Evolutionary conservation across 352 stramenopile genomes (phyloP).

Genomic region (Pythium guiyangense): DNA sequence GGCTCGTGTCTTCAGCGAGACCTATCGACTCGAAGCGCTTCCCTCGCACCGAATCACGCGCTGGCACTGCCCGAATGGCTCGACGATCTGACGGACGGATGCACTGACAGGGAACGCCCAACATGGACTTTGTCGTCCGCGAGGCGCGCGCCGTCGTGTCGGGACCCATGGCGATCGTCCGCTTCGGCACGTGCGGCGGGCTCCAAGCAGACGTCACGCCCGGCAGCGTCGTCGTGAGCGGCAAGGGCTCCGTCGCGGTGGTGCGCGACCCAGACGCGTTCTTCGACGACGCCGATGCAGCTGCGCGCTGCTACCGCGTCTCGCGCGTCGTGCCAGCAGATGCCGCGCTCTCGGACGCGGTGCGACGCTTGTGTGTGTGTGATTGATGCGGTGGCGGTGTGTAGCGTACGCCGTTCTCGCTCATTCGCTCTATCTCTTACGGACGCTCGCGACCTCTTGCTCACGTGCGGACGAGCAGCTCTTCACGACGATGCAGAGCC

Average conservation of each 20-base stretch:
- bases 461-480: too few species aligned
- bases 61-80: neutral
- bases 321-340: slow-evolving; percentile 34
- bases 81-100: too few species aligned
- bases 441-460: too few species aligned
- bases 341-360: slow-evolving; percentile 20
- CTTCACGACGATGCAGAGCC: too few species aligned
- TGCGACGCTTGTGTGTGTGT: slow-evolving; percentile 6
- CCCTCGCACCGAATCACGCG: neutral
- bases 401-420: too few species aligned
- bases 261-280: slow-evolving; percentile 51
- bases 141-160: slow-evolving; percentile 45
- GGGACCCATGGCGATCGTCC: slow-evolving; percentile 50
- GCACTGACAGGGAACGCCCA: slow-evolving; percentile 42
- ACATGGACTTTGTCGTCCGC: slow-evolving; percentile 77
- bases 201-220: slow-evolving; percentile 29
- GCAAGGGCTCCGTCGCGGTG: slow-evolving; percentile 39
- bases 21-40: neutral
- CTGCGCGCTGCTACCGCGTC: slow-evolving; percentile 25
- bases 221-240: slow-evolving; percentile 49
- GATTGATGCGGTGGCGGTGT: too few species aligned
- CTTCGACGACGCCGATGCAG: slow-evolving; percentile 18
- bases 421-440: too few species aligned
- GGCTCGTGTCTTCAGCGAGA: too few species aligned
- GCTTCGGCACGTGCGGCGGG: slow-evolving; percentile 58